A percentile compares a stretch with the other conserved stretches of the same genome.
Conservation (phyloP, 164 flowering plant species). For the grape (Vitis vinifera) region ASM3070453v1 NC_081822.1:12310501-12311000, state of each 20-base stretch:
- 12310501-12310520: constrained; percentile 50
- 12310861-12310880: constrained; percentile 70
- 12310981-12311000: neutral
- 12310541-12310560: too few relatives aligned
- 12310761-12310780: neutral
- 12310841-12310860: constrained; percentile 9
- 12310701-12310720: constrained; percentile 57
- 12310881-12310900: constrained; percentile 64
- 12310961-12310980: constrained; percentile 59
- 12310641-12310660: constrained; percentile 41
- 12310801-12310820: too few relatives aligned
- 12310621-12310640: constrained; percentile 66
- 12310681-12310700: constrained; percentile 62
- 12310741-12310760: constrained; percentile 45
- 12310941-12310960: constrained; percentile 55
- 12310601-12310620: constrained; percentile 80
- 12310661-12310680: constrained; percentile 51
- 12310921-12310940: constrained; percentile 62
- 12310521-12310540: neutral
- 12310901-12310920: constrained; percentile 46
- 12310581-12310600: constrained; percentile 4
- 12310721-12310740: constrained; percentile 40
- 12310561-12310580: too few relatives aligned
- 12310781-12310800: too few relatives aligned
- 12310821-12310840: too few relatives aligned